Evolutionary conservation across 2,329 filamentous ascomycete genomes (phyloP), one percentile per base, ranked within the genome.

Genomic region (Dactylella cylindrospora): DNA sequence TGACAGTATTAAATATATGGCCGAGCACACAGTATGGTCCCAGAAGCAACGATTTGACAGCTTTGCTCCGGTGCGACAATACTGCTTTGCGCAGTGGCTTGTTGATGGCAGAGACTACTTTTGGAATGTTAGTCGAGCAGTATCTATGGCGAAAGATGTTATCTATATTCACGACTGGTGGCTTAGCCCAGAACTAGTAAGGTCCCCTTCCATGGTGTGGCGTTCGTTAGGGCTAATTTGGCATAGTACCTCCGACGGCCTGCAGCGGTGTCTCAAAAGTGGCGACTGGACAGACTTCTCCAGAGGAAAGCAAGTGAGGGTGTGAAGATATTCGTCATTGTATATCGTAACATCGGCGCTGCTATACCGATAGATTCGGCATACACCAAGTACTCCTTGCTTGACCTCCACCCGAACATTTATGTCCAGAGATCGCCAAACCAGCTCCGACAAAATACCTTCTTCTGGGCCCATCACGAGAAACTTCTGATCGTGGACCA

Each of bases 81-180:
- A 85, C 35, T 90, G 93, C 22, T 93, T 91, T 74, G 90, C 90
- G 1, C 90, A 96, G 70, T 97, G 91, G 90, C 80, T 98, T 6
- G 91, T 98, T 0, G 93, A 98, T 73, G 93, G 88, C 12, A 83
- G 93, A 67, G 93, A 98, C 72, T 94, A 97, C 76, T 97, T 97
- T 91, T 98, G 93, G 93, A 95, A 96, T 72, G 90, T 97, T 5
- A 97, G 91, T 8, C 83, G 91, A 66, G 93, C 93, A 9, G 94
- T 98, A 69, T 93, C 89, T 71, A 95, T 96, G 83, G 93, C 93
- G 6, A 88, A 88, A 69, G 93, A 97, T 75, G 91, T 97, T 64
- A 91, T 98, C 68, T 97, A 97, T 73, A 97, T 98, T 65, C 93
- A 98, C 72, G 93, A 97, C 73, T 98, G 93, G 93, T 98, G 93